Conservation (phyloP, 345 rosid species). For the Salix exigua region DNA sequence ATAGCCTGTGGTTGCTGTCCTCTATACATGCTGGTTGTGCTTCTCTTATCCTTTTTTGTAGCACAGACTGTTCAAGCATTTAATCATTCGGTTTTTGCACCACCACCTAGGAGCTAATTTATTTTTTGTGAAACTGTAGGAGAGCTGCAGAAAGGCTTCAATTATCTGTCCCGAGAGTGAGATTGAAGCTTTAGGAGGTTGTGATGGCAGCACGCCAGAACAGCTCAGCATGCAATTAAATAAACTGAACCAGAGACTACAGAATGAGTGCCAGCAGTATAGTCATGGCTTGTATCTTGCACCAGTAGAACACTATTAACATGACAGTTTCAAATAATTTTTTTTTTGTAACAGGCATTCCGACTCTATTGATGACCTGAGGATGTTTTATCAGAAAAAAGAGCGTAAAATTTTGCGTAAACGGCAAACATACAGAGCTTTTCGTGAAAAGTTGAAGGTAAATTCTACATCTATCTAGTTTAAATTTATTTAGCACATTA, state of each 20-base stretch:
- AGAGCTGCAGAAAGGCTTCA: slow-evolving; percentile 78
- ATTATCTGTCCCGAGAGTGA: slow-evolving; percentile 88
- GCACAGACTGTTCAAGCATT: neutral
- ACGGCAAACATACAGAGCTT: slow-evolving; percentile 43
- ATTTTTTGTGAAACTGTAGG: slow-evolving; percentile 44
- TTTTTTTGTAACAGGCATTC: slow-evolving; percentile 53
- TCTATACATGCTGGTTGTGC: neutral
- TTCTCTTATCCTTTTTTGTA: slow-evolving; percentile 7
- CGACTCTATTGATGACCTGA: slow-evolving; percentile 86
- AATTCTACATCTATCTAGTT: neutral
- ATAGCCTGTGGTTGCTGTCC: no score
- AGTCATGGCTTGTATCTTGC: slow-evolving; percentile 18
- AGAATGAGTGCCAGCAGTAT: slow-evolving; percentile 71
- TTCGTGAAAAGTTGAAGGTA: slow-evolving; percentile 66
- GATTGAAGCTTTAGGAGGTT: slow-evolving; percentile 67
- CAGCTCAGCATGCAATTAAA: slow-evolving; percentile 70
- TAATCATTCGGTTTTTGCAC: neutral
- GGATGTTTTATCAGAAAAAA: slow-evolving; percentile 52
- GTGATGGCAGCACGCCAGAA: slow-evolving; percentile 78
- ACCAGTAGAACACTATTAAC: slow-evolving; percentile 5
- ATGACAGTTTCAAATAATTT: neutral
- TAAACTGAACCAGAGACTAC: slow-evolving; percentile 65
- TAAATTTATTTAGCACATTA: neutral
- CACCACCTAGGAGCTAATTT: neutral
- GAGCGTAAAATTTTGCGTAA: slow-evolving; percentile 60